These are phyloP conservation scores for Sphaerulina vaccinii DNA, from an alignment of 2,329 filamentous ascomycete species.

Conservation along the genomic window DNA sequence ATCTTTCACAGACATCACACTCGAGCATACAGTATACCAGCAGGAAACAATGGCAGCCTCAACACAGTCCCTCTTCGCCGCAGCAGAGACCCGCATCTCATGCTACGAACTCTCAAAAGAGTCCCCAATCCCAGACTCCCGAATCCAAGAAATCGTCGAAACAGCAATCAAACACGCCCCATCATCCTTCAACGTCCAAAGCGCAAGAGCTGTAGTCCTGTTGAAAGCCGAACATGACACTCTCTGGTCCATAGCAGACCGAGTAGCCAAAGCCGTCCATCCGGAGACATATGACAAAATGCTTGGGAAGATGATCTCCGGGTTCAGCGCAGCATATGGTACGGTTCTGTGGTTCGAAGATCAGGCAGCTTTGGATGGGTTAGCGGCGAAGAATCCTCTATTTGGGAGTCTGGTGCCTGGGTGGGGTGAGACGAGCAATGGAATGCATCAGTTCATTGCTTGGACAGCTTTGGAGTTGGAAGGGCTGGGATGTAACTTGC, in stretches of 20 bases:
- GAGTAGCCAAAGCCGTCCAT: slow-evolving; percentile 65
- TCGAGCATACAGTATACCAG: not conserved
- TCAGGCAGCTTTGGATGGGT: slow-evolving; percentile 12
- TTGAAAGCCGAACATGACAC: slow-evolving; percentile 78
- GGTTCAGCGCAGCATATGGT: slow-evolving; percentile 70
- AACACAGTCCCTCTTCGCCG: slow-evolving; percentile 30
- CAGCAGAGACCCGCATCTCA: slow-evolving; percentile 32
- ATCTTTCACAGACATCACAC: not conserved
- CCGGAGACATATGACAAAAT: slow-evolving; percentile 63
- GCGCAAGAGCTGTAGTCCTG: slow-evolving; percentile 73
- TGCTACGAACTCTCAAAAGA: slow-evolving; percentile 47
- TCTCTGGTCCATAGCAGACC: slow-evolving; percentile 68
- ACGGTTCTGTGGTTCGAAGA: slow-evolving; percentile 51
- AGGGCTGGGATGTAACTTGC: slow-evolving; percentile 34
- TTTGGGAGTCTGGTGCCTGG: slow-evolving; percentile 20
- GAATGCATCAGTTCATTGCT: slow-evolving; percentile 36
- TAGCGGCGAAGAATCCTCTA: slow-evolving; percentile 21
- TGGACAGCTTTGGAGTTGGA: slow-evolving; percentile 35
- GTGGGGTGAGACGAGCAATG: slow-evolving; percentile 49
- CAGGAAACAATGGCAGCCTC: slow-evolving; percentile 6
- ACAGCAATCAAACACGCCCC: slow-evolving; percentile 66
- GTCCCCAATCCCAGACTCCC: slow-evolving; percentile 67
- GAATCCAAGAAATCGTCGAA: slow-evolving; percentile 63
- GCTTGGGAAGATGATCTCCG: slow-evolving; percentile 47
- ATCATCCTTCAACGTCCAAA: slow-evolving; percentile 84